A percentile compares a stretch with the other conserved stretches of the same genome.
phyloP scores from a whole-genome alignment of 192 early-diverging fungal genomes.

The Dispira simplex region DNA sequence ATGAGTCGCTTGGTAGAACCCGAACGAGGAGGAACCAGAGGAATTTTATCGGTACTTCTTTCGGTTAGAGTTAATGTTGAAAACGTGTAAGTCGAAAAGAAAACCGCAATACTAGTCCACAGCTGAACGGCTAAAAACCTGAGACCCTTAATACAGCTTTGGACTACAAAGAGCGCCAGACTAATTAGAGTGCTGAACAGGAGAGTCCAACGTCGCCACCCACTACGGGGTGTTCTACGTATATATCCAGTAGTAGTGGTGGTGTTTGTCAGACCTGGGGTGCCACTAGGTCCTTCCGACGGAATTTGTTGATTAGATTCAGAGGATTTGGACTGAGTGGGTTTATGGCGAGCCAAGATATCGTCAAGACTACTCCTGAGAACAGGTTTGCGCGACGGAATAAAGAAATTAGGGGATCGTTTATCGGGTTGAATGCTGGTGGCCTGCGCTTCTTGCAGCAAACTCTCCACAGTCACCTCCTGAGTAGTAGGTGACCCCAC shows the following conservation, averaged over 20 bases:
- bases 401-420: background rate
- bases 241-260: background rate
- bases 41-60: background rate
- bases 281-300: too few species aligned
- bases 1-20: background rate
- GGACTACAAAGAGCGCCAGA: background rate
- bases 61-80: background rate
- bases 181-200: too few species aligned
- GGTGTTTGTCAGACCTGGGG: background rate
- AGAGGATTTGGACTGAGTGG: background rate
- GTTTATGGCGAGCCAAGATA: background rate
- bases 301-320: too few species aligned
- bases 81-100: slow-evolving; percentile 3
- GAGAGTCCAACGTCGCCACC: too few species aligned
- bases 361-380: background rate
- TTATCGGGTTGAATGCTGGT: background rate
- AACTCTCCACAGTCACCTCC: background rate
- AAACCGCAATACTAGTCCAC: background rate
- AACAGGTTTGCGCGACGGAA: too few species aligned
- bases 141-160: background rate
- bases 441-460: slow-evolving; percentile 1
- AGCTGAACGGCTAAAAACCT: background rate
- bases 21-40: background rate
- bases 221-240: background rate
- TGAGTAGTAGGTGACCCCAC: too few species aligned